Evolutionary conservation across 441 rosid genomes (phyloP).

Genomic region (Iberis amara): DNA sequence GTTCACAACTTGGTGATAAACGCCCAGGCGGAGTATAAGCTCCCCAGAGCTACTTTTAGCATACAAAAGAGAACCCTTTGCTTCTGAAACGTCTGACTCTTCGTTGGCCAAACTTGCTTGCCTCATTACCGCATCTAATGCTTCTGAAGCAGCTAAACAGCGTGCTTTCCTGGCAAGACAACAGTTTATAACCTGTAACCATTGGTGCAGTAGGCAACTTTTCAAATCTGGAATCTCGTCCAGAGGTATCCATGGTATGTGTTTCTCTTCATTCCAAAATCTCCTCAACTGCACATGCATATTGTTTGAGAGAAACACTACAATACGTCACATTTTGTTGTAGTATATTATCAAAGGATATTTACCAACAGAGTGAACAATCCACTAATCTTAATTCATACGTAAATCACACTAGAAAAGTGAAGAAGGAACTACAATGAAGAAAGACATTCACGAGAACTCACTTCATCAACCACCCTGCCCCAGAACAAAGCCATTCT

Average conservation of each 20-base stretch:
- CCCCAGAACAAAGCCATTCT: slow-evolving; percentile 83
- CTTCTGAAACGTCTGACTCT: slow-evolving; percentile 34
- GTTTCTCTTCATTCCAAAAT: slow-evolving; percentile 69
- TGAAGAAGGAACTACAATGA: background rate
- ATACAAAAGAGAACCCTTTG: slow-evolving; percentile 36
- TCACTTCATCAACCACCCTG: slow-evolving; percentile 75
- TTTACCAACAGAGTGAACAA: slow-evolving; percentile 2
- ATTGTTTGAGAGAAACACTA: slow-evolving; percentile 25
- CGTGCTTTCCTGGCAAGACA: slow-evolving; percentile 80
- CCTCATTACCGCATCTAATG: slow-evolving; percentile 61
- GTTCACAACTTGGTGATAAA: slow-evolving; percentile 44
- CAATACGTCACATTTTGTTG: slow-evolving; percentile 11
- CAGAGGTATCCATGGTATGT: slow-evolving; percentile 69
- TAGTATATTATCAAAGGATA: slow-evolving; percentile 9
- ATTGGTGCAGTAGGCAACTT: slow-evolving; percentile 81
- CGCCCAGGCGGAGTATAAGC: slow-evolving; percentile 70
- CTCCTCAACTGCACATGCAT: slow-evolving; percentile 59
- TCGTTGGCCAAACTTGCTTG: slow-evolving; percentile 42
- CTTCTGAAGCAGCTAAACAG: slow-evolving; percentile 47
- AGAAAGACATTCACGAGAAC: slow-evolving; percentile 23
- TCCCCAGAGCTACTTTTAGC: slow-evolving; percentile 65
- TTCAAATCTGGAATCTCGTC: slow-evolving; percentile 73
- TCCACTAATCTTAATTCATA: slow-evolving; percentile 12
- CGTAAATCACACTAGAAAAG: slow-evolving; percentile 9
- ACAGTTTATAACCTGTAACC: slow-evolving; percentile 85